phyloP scores from a whole-genome alignment of 2,329 filamentous ascomycete species.

The Akanthomyces lecanii region DNA sequence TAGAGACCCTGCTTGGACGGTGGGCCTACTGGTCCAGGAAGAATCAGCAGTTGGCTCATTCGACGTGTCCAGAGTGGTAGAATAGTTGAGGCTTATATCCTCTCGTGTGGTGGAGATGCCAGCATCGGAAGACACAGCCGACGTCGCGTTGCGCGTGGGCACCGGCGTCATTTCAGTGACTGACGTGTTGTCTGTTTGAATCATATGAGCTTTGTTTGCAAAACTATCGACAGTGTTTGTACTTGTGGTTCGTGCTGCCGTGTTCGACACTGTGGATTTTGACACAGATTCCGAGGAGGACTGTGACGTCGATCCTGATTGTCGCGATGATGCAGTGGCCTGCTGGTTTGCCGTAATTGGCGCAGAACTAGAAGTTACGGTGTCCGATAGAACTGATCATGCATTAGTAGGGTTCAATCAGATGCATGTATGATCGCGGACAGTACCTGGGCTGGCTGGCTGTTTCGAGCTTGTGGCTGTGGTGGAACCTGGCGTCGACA shows the following conservation, averaged over 20 bases:
- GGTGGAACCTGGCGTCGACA: background rate
- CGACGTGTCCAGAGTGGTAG: background rate
- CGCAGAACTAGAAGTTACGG: background rate
- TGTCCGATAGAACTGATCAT: background rate
- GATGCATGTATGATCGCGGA: background rate
- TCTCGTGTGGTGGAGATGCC: background rate
- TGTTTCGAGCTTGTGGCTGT: background rate
- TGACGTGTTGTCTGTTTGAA: background rate
- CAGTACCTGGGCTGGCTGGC: background rate
- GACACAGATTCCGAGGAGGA: background rate
- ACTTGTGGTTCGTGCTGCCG: background rate
- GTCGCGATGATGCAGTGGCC: background rate
- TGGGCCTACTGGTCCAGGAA: background rate
- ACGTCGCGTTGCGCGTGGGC: background rate
- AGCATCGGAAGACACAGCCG: background rate
- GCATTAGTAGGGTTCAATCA: background rate
- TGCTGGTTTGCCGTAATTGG: background rate
- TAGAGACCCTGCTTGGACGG: background rate
- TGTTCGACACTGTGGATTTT: background rate
- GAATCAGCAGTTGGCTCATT: background rate
- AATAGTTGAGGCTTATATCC: background rate
- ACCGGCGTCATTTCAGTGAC: background rate
- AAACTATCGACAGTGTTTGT: background rate
- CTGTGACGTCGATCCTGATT: background rate
- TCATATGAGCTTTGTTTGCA: background rate